Percentiles rank a stretch among this genome's conserved stretches.
phyloP scores from a whole-genome alignment of 306 rosid genomes.

The Vigna nakashimae region DNA sequence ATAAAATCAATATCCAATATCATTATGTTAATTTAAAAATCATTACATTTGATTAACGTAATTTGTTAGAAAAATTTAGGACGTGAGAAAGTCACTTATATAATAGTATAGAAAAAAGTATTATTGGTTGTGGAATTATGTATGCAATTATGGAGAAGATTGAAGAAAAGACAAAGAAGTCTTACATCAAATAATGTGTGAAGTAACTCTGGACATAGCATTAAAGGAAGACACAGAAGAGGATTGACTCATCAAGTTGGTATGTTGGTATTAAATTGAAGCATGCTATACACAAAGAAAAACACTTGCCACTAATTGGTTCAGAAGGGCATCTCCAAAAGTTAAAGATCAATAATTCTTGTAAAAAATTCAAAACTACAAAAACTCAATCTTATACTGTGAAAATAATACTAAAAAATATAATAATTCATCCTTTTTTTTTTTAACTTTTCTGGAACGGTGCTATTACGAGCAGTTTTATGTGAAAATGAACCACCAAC shows the following conservation, averaged over 20 bases:
- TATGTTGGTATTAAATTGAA: neutral
- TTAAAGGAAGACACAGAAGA: neutral
- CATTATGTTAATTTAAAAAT: too few species aligned
- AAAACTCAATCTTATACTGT: neutral
- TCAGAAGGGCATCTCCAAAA: neutral
- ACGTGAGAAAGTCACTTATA: neutral
- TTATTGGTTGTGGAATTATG: neutral
- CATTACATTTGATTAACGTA: too few species aligned
- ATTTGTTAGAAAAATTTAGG: too few species aligned
- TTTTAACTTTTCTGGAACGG: neutral
- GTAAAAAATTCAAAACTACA: neutral
- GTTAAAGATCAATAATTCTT: constrained; percentile 1
- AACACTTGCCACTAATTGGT: constrained; percentile 1
- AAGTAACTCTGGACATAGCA: neutral
- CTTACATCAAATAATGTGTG: neutral
- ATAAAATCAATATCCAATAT: too few species aligned
- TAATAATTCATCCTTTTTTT: neutral
- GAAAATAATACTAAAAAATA: neutral
- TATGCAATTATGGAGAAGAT: neutral
- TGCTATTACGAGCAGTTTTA: too few species aligned
- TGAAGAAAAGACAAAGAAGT: neutral
- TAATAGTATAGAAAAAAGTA: neutral
- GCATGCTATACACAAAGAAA: neutral
- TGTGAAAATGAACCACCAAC: neutral
- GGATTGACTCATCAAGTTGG: neutral